Evolutionary conservation across 1,139 yeast genomes (phyloP).

Genomic region (Meyerozyma sp.): DNA sequence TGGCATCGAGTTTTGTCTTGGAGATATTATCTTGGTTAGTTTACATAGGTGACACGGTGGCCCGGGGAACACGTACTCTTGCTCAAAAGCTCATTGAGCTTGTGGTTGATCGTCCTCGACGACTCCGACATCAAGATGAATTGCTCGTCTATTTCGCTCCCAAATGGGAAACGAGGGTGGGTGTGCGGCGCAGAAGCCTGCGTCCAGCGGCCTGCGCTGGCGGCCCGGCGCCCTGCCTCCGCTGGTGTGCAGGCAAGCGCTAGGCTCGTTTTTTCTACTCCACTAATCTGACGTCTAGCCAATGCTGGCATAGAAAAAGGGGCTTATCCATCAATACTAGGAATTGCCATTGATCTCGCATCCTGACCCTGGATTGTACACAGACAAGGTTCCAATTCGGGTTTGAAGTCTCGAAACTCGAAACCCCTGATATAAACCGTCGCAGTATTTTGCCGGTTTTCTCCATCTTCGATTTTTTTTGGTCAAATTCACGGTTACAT

Average conservation of each 20-base stretch:
- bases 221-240: too few species aligned
- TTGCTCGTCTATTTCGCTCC: neutral
- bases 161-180: neutral
- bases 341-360: too few species aligned
- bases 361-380: too few species aligned
- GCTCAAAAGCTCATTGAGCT: slow-evolving; percentile 40
- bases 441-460: too few species aligned
- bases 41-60: neutral
- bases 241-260: neutral
- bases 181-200: neutral
- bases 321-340: too few species aligned
- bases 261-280: neutral
- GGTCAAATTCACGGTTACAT: neutral
- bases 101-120: slow-evolving; percentile 41
- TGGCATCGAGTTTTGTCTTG: slow-evolving; percentile 28
- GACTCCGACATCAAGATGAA: slow-evolving; percentile 24
- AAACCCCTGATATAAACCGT: too few species aligned
- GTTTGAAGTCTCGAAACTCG: too few species aligned
- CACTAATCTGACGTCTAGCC: neutral
- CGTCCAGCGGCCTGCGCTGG: too few species aligned
- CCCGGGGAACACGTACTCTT: slow-evolving; percentile 21
- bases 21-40: slow-evolving; percentile 17
- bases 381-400: too few species aligned
- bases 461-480: too few species aligned
- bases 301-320: neutral